These are phyloP conservation scores for Heterobasidion parviporum DNA, from an alignment of 1,284 basidiomycete species.

Conservation along the genomic window DNA sequence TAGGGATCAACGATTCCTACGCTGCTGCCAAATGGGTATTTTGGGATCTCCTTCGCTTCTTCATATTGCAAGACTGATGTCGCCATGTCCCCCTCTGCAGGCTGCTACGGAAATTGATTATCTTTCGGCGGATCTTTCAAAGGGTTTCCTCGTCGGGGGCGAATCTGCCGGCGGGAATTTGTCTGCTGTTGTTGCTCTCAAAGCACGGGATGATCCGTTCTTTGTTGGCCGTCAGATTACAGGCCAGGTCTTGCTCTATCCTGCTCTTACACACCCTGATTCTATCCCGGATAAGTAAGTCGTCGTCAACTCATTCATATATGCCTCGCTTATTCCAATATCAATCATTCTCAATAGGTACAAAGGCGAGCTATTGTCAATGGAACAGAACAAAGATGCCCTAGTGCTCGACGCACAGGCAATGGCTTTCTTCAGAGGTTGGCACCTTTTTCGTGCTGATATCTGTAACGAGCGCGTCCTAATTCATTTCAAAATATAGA, in stretches of 20 bases:
- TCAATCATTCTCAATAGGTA: not conserved
- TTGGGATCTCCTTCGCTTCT: not conserved
- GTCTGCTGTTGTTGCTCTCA: slow-evolving; percentile 9
- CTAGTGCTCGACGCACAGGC: not conserved
- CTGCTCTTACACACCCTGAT: slow-evolving; percentile 9
- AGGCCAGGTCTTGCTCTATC: slow-evolving; percentile 12
- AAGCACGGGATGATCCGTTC: slow-evolving; percentile 12
- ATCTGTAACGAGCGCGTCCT: not conserved
- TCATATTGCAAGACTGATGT: not conserved
- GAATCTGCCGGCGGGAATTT: slow-evolving; percentile 15
- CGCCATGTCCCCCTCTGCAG: too few relatives aligned
- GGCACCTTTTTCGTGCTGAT: too few relatives aligned
- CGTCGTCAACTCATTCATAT: not conserved
- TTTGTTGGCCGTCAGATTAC: slow-evolving; percentile 10
- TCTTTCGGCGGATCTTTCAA: slow-evolving; percentile 7
- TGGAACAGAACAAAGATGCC: slow-evolving; percentile 1
- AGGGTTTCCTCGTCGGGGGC: slow-evolving; percentile 15
- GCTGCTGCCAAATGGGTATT: slow-evolving; percentile 24
- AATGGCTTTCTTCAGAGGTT: too few relatives aligned
- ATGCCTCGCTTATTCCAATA: not conserved
- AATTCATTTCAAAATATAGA: not conserved
- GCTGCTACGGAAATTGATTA: not conserved
- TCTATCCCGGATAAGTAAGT: not conserved
- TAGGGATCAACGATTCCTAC: slow-evolving; percentile 26
- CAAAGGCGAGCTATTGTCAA: not conserved